A percentile compares a stretch with the other conserved stretches of the same genome.
Evolutionary conservation across 371 early-diverging fungal genomes (phyloP).

Genomic region (Lichtheimia ramosa): DNA sequence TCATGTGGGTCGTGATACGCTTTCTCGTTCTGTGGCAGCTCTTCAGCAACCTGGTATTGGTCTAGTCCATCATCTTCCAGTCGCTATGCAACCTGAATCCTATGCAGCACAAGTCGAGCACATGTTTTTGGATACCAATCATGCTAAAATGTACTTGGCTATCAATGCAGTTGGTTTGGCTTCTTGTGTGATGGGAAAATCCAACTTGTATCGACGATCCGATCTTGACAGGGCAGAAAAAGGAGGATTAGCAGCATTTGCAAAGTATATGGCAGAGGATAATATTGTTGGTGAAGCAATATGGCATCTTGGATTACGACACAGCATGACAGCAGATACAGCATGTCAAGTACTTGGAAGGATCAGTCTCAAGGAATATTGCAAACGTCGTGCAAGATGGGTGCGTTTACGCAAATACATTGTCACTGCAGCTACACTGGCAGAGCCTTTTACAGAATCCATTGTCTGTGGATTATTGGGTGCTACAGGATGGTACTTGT

Average conservation of each 20-base stretch:
- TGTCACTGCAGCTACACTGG: slow-evolving; percentile 79
- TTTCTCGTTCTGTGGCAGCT: slow-evolving; percentile 78
- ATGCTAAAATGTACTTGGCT: slow-evolving; percentile 92
- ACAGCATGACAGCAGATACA: slow-evolving; percentile 82
- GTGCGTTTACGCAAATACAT: slow-evolving; percentile 90
- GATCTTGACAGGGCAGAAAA: slow-evolving; percentile 62
- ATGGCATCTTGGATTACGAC: slow-evolving; percentile 78
- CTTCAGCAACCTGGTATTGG: slow-evolving; percentile 78
- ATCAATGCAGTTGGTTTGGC: slow-evolving; percentile 84
- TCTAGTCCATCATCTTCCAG: slow-evolving; percentile 90
- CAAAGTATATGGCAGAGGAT: slow-evolving; percentile 92
- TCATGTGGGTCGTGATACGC: slow-evolving; percentile 69
- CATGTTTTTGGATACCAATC: slow-evolving; percentile 84
- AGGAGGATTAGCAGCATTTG: slow-evolving; percentile 86
- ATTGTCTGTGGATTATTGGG: slow-evolving; percentile 77
- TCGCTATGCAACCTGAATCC: slow-evolving; percentile 70
- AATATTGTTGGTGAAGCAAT: slow-evolving; percentile 89
- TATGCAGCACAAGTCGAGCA: slow-evolving; percentile 86
- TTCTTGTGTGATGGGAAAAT: slow-evolving; percentile 93
- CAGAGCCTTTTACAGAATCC: slow-evolving; percentile 92
- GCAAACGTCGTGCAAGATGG: slow-evolving; percentile 86
- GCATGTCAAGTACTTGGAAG: slow-evolving; percentile 84
- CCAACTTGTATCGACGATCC: slow-evolving; percentile 87
- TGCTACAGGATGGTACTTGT: slow-evolving; percentile 50
- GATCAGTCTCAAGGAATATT: slow-evolving; percentile 73